Conservation (phyloP, 768 basidiomycete species). For the Boletus sp. region DNA sequence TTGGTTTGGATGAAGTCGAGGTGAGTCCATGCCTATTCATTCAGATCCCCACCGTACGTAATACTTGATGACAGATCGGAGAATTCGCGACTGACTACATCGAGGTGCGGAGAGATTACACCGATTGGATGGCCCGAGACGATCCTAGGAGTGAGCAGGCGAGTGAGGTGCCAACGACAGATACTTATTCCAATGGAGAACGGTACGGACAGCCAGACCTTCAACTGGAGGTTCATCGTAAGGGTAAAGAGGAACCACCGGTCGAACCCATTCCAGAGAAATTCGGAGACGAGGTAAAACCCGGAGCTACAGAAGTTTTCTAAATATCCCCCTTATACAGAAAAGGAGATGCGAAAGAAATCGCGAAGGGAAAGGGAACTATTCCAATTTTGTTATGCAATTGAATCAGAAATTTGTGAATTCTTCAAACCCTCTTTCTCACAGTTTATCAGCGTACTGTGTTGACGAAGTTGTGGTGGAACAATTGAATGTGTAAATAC, state of each 20-base stretch:
- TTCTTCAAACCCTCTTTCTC: neutral
- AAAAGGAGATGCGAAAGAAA: neutral
- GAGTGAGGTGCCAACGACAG: conserved; percentile 7
- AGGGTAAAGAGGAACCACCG: conserved; percentile 11
- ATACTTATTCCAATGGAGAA: conserved; percentile 32
- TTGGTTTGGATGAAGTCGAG: conserved; percentile 72
- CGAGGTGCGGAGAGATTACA: conserved; percentile 64
- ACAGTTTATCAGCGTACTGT: neutral
- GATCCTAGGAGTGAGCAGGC: conserved; percentile 4
- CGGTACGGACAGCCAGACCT: conserved; percentile 38
- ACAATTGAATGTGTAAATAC: neutral
- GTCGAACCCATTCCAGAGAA: conserved; percentile 20
- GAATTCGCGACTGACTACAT: conserved; percentile 70
- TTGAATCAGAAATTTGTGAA: neutral
- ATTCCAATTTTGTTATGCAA: neutral
- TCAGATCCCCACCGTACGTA: neutral
- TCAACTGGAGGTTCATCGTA: neutral
- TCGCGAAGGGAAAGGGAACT: neutral
- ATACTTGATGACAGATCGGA: conserved; percentile 44
- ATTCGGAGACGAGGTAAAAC: neutral
- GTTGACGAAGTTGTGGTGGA: neutral
- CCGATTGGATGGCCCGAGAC: conserved; percentile 44
- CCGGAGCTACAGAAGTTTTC: neutral
- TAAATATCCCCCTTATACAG: neutral
- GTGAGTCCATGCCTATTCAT: conserved; percentile 33